phyloP scores from a whole-genome alignment of 768 basidiomycete genomes.

The Termitomyces sp. region DNA sequence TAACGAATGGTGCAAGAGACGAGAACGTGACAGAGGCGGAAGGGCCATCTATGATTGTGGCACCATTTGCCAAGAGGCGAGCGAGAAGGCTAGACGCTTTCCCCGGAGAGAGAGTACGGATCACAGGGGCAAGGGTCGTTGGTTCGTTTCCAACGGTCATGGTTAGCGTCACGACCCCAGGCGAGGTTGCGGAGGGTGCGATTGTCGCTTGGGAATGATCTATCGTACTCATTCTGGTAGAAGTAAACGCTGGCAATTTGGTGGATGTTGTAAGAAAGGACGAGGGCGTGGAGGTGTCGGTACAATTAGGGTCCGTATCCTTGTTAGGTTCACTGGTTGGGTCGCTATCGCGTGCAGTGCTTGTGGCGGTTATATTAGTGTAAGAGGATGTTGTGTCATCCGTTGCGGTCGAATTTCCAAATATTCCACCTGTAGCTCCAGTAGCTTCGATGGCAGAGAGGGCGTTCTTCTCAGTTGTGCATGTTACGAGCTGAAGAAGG shows the following conservation, averaged over 20 bases:
- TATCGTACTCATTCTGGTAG: background rate
- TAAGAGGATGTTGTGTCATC: background rate
- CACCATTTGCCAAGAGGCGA: slow-evolving; percentile 28
- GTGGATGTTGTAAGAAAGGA: background rate
- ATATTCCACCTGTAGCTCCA: slow-evolving; percentile 42
- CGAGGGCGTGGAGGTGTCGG: background rate
- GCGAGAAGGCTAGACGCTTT: slow-evolving; percentile 39
- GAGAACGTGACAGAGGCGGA: background rate
- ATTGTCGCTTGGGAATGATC: slow-evolving; percentile 4
- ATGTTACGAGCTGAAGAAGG: slow-evolving; percentile 39
- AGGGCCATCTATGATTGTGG: slow-evolving; percentile 9
- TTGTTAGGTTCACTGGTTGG: background rate
- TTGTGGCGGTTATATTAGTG: slow-evolving; percentile 14
- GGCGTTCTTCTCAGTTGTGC: slow-evolving; percentile 49
- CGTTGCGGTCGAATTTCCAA: slow-evolving; percentile 17
- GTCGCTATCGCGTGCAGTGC: background rate
- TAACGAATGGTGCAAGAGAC: background rate
- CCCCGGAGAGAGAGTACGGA: slow-evolving; percentile 39
- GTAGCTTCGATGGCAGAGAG: slow-evolving; percentile 40
- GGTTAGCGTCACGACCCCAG: slow-evolving; percentile 28
- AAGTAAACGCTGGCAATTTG: background rate
- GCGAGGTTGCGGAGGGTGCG: background rate
- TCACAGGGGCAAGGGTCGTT: slow-evolving; percentile 30
- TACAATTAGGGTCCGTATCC: background rate
- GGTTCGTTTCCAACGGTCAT: slow-evolving; percentile 21